Evolutionary conservation across 371 early-diverging fungal species (phyloP).

Genomic region (Actinomucor elegans): DNA sequence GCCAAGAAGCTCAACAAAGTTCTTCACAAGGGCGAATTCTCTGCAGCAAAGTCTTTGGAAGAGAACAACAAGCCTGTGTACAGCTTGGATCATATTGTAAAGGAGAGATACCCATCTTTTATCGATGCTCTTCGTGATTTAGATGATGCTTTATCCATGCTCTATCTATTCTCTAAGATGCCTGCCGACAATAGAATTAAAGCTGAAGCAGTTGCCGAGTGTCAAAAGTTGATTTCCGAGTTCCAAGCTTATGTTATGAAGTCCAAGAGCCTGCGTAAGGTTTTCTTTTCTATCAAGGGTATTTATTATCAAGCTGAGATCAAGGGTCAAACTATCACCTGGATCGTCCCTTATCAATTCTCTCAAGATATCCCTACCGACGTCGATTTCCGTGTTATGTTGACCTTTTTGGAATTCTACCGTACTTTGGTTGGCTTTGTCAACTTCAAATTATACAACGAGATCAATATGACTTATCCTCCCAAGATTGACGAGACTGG

Average conservation of each 20-base stretch:
- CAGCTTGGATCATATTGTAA: constrained; percentile 89
- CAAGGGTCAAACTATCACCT: constrained; percentile 90
- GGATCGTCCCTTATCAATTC: constrained; percentile 96
- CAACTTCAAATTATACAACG: constrained; percentile 89
- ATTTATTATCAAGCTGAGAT: constrained; percentile 98
- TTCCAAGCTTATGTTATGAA: constrained; percentile 91
- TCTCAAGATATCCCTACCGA: constrained; percentile 87
- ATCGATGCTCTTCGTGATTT: constrained; percentile 93
- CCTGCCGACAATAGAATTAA: constrained; percentile 75
- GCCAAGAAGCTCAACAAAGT: constrained; percentile 83
- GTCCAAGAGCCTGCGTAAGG: constrained; percentile 77
- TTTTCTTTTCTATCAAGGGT: constrained; percentile 97
- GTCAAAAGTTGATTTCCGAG: constrained; percentile 83
- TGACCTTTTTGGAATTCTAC: constrained; percentile 95
- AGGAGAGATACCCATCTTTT: constrained; percentile 95
- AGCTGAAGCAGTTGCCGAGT: constrained; percentile 63
- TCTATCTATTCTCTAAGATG: constrained; percentile 89
- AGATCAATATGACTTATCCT: constrained; percentile 86
- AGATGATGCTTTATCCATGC: constrained; percentile 95
- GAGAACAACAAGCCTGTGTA: constrained; percentile 78
- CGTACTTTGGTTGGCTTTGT: constrained; percentile 92
- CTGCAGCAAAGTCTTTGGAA: constrained; percentile 71
- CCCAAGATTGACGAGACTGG: constrained; percentile 82
- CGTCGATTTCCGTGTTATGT: constrained; percentile 97
- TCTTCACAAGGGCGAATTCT: constrained; percentile 76